These are phyloP conservation scores for Microbotryomycetes sp. DNA, from an alignment of 1,284 basidiomycete species.

Conservation along the genomic window DNA sequence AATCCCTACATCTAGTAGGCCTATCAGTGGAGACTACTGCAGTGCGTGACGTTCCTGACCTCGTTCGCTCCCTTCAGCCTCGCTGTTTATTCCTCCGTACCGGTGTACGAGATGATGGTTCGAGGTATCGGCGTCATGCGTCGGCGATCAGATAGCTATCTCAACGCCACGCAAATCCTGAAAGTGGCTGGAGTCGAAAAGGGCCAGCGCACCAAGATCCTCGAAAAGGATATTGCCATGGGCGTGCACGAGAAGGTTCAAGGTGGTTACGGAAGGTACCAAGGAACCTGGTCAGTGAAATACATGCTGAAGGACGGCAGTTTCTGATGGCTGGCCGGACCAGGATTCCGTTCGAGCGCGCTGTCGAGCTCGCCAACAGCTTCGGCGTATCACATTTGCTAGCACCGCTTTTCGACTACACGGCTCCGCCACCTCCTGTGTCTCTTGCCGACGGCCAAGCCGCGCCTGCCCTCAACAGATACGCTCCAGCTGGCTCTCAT, in stretches of 20 bases:
- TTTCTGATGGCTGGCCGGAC: slow-evolving; percentile 19
- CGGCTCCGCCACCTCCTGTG: slow-evolving; percentile 48
- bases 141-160: slow-evolving; percentile 78
- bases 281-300: slow-evolving; percentile 81
- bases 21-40: no score
- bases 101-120: slow-evolving; percentile 52
- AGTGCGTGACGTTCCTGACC: neutral
- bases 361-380: slow-evolving; percentile 79
- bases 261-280: slow-evolving; percentile 98
- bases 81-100: slow-evolving; percentile 44
- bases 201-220: slow-evolving; percentile 88
- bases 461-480: neutral
- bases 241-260: slow-evolving; percentile 99
- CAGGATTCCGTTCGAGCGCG: slow-evolving; percentile 88
- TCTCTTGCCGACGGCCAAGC: slow-evolving; percentile 1
- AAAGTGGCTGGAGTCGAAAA: slow-evolving; percentile 99
- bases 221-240: slow-evolving; percentile 88
- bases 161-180: slow-evolving; percentile 96
- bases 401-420: slow-evolving; percentile 82
- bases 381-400: slow-evolving; percentile 80
- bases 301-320: neutral
- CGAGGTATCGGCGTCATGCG: slow-evolving; percentile 98
- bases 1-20: slow-evolving; percentile 32
- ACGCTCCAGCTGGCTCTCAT: neutral
- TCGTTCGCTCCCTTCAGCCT: slow-evolving; percentile 8